Percentiles rank a stretch among this genome's conserved stretches.
phyloP scores from a whole-genome alignment of 176 grass and related monocot genomes.

The Zoysia japonica region DNA sequence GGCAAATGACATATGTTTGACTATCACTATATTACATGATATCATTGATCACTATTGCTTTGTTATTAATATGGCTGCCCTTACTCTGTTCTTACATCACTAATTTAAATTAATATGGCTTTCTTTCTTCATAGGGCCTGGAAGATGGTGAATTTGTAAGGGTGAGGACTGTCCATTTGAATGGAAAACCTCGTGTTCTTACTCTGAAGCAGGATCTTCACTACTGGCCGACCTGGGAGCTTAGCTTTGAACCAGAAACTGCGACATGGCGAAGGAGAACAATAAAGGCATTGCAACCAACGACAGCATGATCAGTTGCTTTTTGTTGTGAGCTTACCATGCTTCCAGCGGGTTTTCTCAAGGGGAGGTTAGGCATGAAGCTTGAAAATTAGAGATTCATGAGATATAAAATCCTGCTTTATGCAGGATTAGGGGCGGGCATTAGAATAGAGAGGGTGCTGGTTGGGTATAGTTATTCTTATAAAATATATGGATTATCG shows the following conservation, averaged over 20 bases:
- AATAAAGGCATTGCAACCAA: conserved; percentile 76
- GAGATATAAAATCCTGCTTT: conserved; percentile 15
- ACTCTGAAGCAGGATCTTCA: conserved; percentile 96
- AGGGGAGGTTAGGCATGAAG: conserved; percentile 23
- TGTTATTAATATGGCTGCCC: too few relatives aligned
- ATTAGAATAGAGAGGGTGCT: conserved; percentile 25
- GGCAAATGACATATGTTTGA: conserved; percentile 10
- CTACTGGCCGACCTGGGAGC: conserved; percentile 98
- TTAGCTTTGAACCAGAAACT: conserved; percentile 83
- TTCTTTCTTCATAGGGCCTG: conserved; percentile 55
- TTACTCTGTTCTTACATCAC: background rate
- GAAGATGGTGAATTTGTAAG: conserved; percentile 95
- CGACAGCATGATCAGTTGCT: conserved; percentile 21
- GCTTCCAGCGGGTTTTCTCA: background rate
- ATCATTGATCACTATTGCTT: background rate
- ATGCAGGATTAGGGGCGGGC: conserved; percentile 22
- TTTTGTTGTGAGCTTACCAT: conserved; percentile 6
- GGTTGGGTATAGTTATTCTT: conserved; percentile 38
- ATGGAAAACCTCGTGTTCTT: conserved; percentile 92
- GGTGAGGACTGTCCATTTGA: conserved; percentile 88
- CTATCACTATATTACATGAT: background rate
- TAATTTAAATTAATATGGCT: conserved; percentile 26
- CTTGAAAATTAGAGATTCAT: conserved; percentile 7
- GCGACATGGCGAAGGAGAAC: conserved; percentile 79
- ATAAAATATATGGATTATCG: conserved; percentile 45